Conservation (phyloP, 176 grass and related monocot genomes). For the Bromus sterilis region DNA sequence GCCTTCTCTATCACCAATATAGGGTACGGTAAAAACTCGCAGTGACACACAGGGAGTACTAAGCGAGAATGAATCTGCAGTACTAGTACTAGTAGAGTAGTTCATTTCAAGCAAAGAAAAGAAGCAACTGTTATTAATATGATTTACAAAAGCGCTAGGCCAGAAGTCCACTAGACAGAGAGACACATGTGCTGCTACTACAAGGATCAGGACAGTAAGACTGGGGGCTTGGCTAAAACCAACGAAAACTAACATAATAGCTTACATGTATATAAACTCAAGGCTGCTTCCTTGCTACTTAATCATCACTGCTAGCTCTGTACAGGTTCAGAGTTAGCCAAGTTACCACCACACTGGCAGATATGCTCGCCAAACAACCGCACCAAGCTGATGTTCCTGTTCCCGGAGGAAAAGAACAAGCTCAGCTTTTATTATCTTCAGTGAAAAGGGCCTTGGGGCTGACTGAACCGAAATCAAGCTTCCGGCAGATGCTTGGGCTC, state of each 20-base stretch:
- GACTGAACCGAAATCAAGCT: constrained; percentile 48
- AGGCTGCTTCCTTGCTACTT: constrained; percentile 26
- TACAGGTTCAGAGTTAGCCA: constrained; percentile 24
- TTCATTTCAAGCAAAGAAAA: neutral
- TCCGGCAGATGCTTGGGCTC: constrained; percentile 40
- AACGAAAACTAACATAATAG: constrained; percentile 6
- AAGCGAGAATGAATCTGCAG: neutral
- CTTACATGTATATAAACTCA: constrained; percentile 39
- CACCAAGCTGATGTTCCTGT: neutral
- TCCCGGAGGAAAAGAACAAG: neutral
- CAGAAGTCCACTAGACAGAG: neutral
- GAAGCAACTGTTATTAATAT: neutral
- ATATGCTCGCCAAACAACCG: neutral
- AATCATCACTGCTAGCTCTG: constrained; percentile 3
- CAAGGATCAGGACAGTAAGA: neutral
- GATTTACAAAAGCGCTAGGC: constrained; percentile 7
- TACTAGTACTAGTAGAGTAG: too few species aligned
- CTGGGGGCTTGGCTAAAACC: neutral
- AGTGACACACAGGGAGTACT: neutral
- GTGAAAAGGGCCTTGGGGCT: constrained; percentile 2
- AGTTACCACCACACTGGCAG: neutral
- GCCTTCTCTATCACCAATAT: too few species aligned
- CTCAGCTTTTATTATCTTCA: neutral
- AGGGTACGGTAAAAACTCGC: too few species aligned
- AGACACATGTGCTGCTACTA: neutral